Evolutionary conservation across 1,139 yeast genomes (phyloP).

Genomic region (Magnusiomyces sp.): DNA sequence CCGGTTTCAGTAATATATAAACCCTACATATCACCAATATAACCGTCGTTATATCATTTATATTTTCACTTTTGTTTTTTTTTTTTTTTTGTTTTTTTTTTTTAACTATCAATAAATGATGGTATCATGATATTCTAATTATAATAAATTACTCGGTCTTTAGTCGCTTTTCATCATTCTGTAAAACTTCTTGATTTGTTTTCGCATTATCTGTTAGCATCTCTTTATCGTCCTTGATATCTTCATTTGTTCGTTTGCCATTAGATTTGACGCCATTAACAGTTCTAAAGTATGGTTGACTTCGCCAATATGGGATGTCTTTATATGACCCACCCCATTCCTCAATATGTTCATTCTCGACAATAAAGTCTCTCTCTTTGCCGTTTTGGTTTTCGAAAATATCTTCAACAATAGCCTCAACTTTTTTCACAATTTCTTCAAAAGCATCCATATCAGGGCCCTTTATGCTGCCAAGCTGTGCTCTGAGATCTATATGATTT

Average conservation of each 20-base stretch:
- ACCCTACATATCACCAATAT: too few species aligned
- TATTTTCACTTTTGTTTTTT: too few species aligned
- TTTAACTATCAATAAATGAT: background rate
- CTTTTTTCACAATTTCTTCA: conserved; percentile 59
- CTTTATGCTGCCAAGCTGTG: conserved; percentile 53
- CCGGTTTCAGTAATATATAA: too few species aligned
- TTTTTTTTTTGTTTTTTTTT: background rate
- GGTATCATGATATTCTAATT: background rate
- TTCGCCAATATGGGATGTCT: conserved; percentile 90
- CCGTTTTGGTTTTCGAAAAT: conserved; percentile 43
- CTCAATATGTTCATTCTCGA: conserved; percentile 43
- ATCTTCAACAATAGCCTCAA: conserved; percentile 55
- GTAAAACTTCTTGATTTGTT: background rate
- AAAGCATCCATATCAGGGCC: conserved; percentile 43
- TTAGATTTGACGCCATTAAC: conserved; percentile 52
- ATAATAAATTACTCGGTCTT: too few species aligned
- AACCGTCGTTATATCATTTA: too few species aligned
- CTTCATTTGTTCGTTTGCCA: conserved; percentile 19
- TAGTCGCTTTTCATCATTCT: too few species aligned
- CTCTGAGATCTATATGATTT: conserved; percentile 67
- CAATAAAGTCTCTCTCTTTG: conserved; percentile 44
- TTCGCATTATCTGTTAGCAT: conserved; percentile 1
- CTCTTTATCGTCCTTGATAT: background rate
- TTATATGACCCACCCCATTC: conserved; percentile 77
- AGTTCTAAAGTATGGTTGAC: conserved; percentile 89